These are phyloP conservation scores for Pyrus hybrid DNA, from an alignment of 331 rosid genomes.

Conservation along the genomic window DNA sequence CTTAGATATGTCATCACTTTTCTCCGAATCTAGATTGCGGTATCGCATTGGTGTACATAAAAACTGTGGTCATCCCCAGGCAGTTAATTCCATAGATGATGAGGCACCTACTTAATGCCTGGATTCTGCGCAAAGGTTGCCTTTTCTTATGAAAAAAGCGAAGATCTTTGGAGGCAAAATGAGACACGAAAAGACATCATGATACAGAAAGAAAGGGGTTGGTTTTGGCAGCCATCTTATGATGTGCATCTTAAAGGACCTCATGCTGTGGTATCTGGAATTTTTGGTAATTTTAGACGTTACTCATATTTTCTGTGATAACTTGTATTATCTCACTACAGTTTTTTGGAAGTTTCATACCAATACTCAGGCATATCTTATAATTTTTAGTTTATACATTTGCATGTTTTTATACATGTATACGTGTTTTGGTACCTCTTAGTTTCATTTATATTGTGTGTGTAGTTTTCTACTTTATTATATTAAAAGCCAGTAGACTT, in stretches of 20 bases:
- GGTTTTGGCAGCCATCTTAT: too few relatives aligned
- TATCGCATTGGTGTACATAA: too few relatives aligned
- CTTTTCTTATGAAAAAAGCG: slow-evolving; percentile 49
- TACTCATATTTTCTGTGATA: background rate
- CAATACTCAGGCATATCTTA: too few relatives aligned
- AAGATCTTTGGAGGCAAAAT: too few relatives aligned
- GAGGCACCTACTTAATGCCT: slow-evolving; percentile 53
- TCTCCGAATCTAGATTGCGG: too few relatives aligned
- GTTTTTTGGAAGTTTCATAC: background rate
- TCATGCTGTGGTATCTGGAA: slow-evolving; percentile 8
- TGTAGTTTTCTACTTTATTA: background rate
- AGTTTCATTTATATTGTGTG: background rate
- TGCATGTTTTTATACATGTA: too few relatives aligned
- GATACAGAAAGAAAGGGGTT: too few relatives aligned
- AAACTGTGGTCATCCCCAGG: slow-evolving; percentile 54
- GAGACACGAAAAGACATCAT: too few relatives aligned
- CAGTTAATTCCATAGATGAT: slow-evolving; percentile 31
- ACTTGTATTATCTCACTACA: background rate
- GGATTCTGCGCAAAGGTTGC: slow-evolving; percentile 84
- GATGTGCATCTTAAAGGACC: too few relatives aligned
- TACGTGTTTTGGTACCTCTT: background rate
- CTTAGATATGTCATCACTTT: too few relatives aligned
- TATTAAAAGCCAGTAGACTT: too few relatives aligned
- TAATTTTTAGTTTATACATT: background rate
- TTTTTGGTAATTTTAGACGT: slow-evolving; percentile 41